These are phyloP conservation scores for Cotoneaster glaucophyllus DNA, from an alignment of 306 rosid genomes.

Conservation along the genomic window DNA sequence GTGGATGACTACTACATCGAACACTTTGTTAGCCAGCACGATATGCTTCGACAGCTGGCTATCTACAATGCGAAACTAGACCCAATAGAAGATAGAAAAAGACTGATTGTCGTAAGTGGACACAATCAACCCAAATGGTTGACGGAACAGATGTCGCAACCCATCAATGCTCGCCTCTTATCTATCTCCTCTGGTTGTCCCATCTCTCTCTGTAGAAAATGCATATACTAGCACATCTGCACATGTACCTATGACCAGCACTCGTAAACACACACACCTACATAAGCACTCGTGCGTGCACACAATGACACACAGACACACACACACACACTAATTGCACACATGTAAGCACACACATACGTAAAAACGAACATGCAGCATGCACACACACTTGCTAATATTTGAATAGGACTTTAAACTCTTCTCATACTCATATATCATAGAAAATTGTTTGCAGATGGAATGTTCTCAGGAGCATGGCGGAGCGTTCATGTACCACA, in stretches of 20 bases:
- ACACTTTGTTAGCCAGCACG: conserved; percentile 40
- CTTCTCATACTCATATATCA: too few relatives aligned
- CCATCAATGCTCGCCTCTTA: conserved; percentile 30
- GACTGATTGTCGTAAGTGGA: conserved; percentile 26
- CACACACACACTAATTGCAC: too few relatives aligned
- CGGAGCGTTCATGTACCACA: conserved; percentile 30
- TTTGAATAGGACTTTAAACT: neutral
- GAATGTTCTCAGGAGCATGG: conserved; percentile 33
- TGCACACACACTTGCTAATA: neutral
- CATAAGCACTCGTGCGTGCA: neutral
- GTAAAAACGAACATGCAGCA: neutral
- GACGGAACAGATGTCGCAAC: conserved; percentile 27
- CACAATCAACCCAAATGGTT: conserved; percentile 53
- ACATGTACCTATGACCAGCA: neutral
- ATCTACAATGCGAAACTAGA: conserved; percentile 30
- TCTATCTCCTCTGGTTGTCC: conserved; percentile 46
- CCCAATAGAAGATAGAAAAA: conserved; percentile 23
- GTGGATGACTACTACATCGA: conserved; percentile 31
- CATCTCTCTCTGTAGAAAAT: conserved; percentile 2
- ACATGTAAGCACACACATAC: neutral
- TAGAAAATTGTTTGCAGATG: conserved; percentile 39
- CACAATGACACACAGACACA: neutral
- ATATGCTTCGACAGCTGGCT: conserved; percentile 55
- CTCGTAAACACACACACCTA: neutral
- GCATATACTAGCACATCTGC: neutral